Evolutionary conservation across 2,329 filamentous ascomycete species (phyloP), one percentile per base, ranked within the genome.

Genomic region (Akanthomyces uredinophilus): DNA sequence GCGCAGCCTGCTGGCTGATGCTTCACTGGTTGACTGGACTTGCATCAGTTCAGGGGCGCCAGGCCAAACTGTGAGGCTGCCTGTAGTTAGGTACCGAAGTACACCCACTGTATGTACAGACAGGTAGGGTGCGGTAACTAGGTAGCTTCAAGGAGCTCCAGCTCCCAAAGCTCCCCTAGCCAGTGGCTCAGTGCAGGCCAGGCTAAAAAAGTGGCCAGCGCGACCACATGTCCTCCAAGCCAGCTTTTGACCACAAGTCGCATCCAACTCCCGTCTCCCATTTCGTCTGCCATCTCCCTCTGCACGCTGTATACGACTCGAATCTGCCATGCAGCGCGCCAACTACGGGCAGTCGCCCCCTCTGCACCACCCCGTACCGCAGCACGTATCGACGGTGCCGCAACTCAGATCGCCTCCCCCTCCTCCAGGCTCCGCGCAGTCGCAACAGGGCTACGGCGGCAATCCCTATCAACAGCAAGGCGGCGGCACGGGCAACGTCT

Each of bases 361-460:
- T 67, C 87, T 98, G 69, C 95, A 98, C 77, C 95, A 98, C 75
- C 95, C 95, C 63, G 92, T 98, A 63, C 95, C 95, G 65, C 95
- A 99, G 77, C 95, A 99, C 82, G 94, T 98, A 71, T 98, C 95
- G 72, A 96, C 93, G 63, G 95, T 99, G 55, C 95, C 95, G 50
- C 95, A 98, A 79, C 87, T 99, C 74, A 88, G 96, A 76, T 98
- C 95, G 63, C 95, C 95, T 64, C 94, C 91, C 63, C 90, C 92
- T 65, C 93, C 91, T 57, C 85, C 87, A 43, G 83, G 83, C 63
- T 87, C 87, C 67, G 87, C 87, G 62, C 88, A 90, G 71, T 83
- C 86, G 41, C 84, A 87, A 68, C 80, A 81, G 65, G 81, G 83
- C 67, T 88, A 78, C 52, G 83, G 89, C 78, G 86, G 88, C 56